phyloP scores from a whole-genome alignment of 352 stramenopile genomes.

The Globisporangium takayamanum region DNA sequence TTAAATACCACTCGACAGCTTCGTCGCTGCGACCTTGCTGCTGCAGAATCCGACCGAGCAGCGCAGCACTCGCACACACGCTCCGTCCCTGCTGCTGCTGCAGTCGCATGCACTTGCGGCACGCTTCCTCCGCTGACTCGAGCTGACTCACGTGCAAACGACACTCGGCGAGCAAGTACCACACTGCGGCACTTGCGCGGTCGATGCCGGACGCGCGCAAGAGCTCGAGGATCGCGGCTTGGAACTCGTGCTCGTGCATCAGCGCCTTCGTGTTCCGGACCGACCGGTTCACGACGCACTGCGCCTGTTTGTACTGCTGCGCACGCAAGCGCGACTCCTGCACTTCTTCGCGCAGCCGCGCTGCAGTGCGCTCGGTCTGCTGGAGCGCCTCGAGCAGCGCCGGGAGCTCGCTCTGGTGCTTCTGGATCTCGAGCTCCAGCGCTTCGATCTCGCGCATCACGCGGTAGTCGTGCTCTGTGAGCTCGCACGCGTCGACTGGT shows the following conservation, averaged over 20 bases:
- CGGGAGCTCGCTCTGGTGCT: constrained; percentile 41
- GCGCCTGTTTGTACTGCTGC: constrained; percentile 40
- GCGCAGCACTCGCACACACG: constrained; percentile 20
- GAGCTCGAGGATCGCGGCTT: constrained; percentile 54
- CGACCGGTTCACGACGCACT: constrained; percentile 33
- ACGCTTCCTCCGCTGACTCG: constrained; percentile 45
- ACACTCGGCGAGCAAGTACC: constrained; percentile 52
- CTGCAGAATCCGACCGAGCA: constrained; percentile 48
- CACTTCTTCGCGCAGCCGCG: constrained; percentile 24
- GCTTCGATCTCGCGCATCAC: constrained; percentile 38
- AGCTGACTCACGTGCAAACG: constrained; percentile 40
- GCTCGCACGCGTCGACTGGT: constrained; percentile 15
- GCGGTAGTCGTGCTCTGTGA: constrained; percentile 24
- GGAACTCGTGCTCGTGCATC: constrained; percentile 50
- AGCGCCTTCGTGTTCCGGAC: constrained; percentile 28
- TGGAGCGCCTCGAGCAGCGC: constrained; percentile 35
- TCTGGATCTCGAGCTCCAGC: constrained; percentile 36
- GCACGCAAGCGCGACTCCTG: constrained; percentile 33
- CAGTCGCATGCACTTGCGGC: constrained; percentile 37
- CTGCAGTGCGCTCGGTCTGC: constrained; percentile 22
- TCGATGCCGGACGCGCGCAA: constrained; percentile 39
- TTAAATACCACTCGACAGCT: constrained; percentile 62
- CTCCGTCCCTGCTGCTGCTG: constrained; percentile 23
- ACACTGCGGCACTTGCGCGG: constrained; percentile 38
- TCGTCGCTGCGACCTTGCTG: constrained; percentile 40